Evolutionary conservation across 2,329 filamentous ascomycete species (phyloP), one percentile per base, ranked within the genome.

Genomic region (Knoxdaviesia proteae): DNA sequence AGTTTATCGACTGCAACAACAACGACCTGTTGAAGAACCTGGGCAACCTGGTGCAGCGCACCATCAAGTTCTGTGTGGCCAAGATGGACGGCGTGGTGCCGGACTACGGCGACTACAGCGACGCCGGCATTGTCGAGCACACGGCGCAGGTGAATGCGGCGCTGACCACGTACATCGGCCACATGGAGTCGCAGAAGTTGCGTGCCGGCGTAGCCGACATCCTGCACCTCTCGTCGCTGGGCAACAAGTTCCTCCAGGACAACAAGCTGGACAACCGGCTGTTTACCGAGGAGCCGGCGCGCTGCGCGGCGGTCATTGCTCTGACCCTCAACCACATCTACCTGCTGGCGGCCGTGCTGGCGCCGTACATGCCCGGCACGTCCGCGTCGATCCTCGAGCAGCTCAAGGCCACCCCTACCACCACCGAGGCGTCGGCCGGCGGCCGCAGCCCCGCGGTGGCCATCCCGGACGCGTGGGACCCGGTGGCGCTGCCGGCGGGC

Each of bases 311-410:
- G 6, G 68, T 74, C n/a, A 68, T 93, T 43, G 80, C 83, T 44
- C 65, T 86, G n/a, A 83, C 80, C 1, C 66, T 93, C 46, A 92
- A 92, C 61, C 73, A 87, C 49, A 76, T 88, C 43, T 76, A 88
- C 54, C 75, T 94, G 33, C 69, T 93, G 40, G 82, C 86, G 29
- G 77, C 74, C 43, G 63, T 94, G 38, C 71, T 87, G 44, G 74
- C 76, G 42, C 87, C 87, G 0, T 94, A 88, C 61, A 83, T 94
- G 68, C 86, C 84, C 36, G 69, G 70, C n/a, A 87, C 80, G 6
- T 68, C 80, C 4, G 69, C 69, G 46, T 74, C 74, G 33, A 94
- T 94, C 51, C 72, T 84, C 49, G 60, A 71, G 48, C 88, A 94
- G 62, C 71, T 96, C 32, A 38, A 38, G 32, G 32, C 40, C 36